Percentiles rank a stretch among this genome's conserved stretches.
These are phyloP conservation scores for Aspergillus sp. DNA, from an alignment of 2,329 filamentous ascomycete species.

Conservation along the genomic window DNA sequence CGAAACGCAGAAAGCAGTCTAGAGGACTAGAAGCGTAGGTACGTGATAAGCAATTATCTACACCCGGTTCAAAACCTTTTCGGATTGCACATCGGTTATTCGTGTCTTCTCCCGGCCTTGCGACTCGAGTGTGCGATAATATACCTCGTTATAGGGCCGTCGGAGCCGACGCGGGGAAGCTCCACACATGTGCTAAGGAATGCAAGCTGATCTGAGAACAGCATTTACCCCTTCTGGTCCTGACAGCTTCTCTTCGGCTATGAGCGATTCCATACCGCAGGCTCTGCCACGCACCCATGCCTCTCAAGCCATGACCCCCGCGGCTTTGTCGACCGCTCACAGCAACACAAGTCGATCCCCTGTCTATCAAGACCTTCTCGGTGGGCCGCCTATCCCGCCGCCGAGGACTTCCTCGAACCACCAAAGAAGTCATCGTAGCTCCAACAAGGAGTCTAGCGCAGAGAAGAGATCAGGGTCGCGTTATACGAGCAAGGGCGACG, in stretches of 20 bases:
- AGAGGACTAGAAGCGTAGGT: constrained; percentile 37
- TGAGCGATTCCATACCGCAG: constrained; percentile 47
- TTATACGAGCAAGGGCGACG: constrained; percentile 40
- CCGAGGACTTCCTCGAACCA: constrained; percentile 79
- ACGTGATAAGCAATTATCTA: constrained; percentile 69
- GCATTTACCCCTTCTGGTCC: constrained; percentile 32
- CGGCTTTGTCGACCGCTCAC: constrained; percentile 27
- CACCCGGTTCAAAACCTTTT: constrained; percentile 56
- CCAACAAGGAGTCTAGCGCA: constrained; percentile 35
- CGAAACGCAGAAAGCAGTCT: constrained; percentile 23
- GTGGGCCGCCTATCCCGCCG: constrained; percentile 67
- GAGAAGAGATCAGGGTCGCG: constrained; percentile 43
- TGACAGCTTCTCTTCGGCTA: constrained; percentile 42
- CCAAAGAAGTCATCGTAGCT: constrained; percentile 46
- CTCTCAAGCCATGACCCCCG: constrained; percentile 40
- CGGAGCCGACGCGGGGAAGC: constrained; percentile 35
- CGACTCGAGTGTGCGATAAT: not conserved
- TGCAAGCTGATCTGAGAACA: constrained; percentile 27
- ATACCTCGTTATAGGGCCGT: constrained; percentile 43
- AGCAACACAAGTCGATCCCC: constrained; percentile 34
- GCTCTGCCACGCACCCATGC: constrained; percentile 43
- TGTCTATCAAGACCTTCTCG: constrained; percentile 53
- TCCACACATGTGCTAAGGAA: constrained; percentile 13
- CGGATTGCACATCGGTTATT: constrained; percentile 30
- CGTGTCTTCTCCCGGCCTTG: constrained; percentile 38